Evolutionary conservation across 2,329 filamentous ascomycete genomes (phyloP).

Genomic region (Fusarium penzigii): DNA sequence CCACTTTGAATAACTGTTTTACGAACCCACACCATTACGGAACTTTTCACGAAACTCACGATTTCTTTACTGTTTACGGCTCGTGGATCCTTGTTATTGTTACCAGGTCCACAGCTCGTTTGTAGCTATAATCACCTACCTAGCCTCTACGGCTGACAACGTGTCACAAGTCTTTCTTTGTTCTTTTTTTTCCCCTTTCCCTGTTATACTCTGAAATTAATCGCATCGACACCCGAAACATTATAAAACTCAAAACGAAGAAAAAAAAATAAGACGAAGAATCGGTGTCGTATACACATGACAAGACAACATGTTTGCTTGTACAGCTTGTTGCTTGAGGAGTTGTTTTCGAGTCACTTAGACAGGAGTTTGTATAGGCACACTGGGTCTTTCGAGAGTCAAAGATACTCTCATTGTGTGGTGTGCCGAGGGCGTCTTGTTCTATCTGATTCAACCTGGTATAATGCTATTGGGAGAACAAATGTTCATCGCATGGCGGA

Average conservation of each 20-base stretch:
- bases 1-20: slow-evolving; percentile 14
- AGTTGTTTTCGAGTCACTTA: background rate
- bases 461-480: background rate
- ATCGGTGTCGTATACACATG: background rate
- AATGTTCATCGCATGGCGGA: background rate
- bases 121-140: slow-evolving; percentile 25
- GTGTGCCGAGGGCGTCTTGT: background rate
- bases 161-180: slow-evolving; percentile 15
- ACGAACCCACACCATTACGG: slow-evolving; percentile 30
- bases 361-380: background rate
- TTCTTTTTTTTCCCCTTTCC: slow-evolving; percentile 16
- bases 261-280: background rate
- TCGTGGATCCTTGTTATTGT: slow-evolving; percentile 14
- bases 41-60: slow-evolving; percentile 32
- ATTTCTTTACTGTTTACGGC: slow-evolving; percentile 25
- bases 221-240: background rate
- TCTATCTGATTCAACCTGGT: background rate
- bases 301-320: background rate
- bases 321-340: background rate
- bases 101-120: slow-evolving; percentile 16
- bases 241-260: background rate
- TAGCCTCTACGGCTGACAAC: slow-evolving; percentile 23
- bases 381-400: background rate
- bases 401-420: background rate
- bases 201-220: background rate